Evolutionary conservation across 2,329 filamentous ascomycete genomes (phyloP).

Genomic region (Talaromyces piceae): DNA sequence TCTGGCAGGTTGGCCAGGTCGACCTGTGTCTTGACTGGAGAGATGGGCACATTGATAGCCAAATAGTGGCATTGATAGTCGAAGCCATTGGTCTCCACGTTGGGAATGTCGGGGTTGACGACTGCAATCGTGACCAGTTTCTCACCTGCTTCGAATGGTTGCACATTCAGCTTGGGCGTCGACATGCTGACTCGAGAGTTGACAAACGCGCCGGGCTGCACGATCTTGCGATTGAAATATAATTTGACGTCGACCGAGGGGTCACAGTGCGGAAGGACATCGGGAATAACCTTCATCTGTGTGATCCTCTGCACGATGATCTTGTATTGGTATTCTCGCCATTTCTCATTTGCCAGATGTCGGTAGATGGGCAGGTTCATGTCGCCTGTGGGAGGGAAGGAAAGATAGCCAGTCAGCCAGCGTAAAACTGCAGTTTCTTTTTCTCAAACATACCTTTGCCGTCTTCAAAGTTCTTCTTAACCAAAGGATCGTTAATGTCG

Average conservation of each 20-base stretch:
- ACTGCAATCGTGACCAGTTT: constrained; percentile 79
- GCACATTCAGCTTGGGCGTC: constrained; percentile 68
- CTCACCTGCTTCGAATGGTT: constrained; percentile 74
- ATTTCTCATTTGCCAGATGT: constrained; percentile 77
- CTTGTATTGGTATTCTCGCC: constrained; percentile 73
- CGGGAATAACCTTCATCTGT: constrained; percentile 81
- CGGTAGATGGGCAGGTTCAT: constrained; percentile 97
- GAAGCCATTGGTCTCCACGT: constrained; percentile 67
- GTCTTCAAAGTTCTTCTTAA: constrained; percentile 92
- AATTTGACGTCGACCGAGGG: constrained; percentile 73
- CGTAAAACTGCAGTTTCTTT: neutral
- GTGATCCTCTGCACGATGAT: constrained; percentile 77
- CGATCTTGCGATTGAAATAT: constrained; percentile 63
- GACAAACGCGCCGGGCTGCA: constrained; percentile 72
- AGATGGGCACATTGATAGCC: constrained; percentile 64
- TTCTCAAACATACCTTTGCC: constrained; percentile 57
- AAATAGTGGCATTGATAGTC: constrained; percentile 79
- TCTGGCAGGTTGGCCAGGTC: constrained; percentile 56
- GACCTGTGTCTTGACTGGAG: constrained; percentile 53
- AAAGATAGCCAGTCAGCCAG: constrained; percentile 16
- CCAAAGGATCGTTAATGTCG: constrained; percentile 88
- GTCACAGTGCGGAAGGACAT: constrained; percentile 73
- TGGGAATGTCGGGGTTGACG: constrained; percentile 84
- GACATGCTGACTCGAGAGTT: constrained; percentile 65
- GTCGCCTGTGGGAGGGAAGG: too few relatives aligned